Percentiles rank a stretch among this genome's conserved stretches.
Evolutionary conservation across 371 early-diverging fungal species (phyloP).

Genomic region (Chytridiales sp.): DNA sequence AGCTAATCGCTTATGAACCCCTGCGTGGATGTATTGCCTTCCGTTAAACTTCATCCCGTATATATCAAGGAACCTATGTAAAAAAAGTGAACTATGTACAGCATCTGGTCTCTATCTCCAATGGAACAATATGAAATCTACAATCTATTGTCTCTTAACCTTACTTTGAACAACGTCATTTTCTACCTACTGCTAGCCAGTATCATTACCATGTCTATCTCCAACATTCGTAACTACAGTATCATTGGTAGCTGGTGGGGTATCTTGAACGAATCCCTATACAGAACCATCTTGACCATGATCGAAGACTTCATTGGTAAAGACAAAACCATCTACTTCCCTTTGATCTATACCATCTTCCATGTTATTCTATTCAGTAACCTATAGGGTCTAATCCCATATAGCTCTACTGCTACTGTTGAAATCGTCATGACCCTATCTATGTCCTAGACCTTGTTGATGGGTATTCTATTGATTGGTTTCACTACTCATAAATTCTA

Average conservation of each 20-base stretch:
- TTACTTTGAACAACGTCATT: slow-evolving; percentile 28
- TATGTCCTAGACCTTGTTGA: slow-evolving; percentile 56
- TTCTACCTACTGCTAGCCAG: slow-evolving; percentile 34
- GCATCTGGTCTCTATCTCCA: slow-evolving; percentile 5
- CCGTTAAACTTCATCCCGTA: too few relatives aligned
- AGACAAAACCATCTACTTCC: slow-evolving; percentile 60
- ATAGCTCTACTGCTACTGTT: slow-evolving; percentile 61
- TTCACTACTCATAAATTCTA: slow-evolving; percentile 56
- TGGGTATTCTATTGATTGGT: slow-evolving; percentile 61
- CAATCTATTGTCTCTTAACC: slow-evolving; percentile 10
- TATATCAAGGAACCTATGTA: too few relatives aligned
- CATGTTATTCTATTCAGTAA: slow-evolving; percentile 61
- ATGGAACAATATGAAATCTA: slow-evolving; percentile 17
- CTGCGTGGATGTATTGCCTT: too few relatives aligned
- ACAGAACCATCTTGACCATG: slow-evolving; percentile 39
- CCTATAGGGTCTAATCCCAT: slow-evolving; percentile 59
- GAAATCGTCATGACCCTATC: slow-evolving; percentile 62
- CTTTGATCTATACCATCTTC: slow-evolving; percentile 62
- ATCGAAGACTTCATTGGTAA: slow-evolving; percentile 54
- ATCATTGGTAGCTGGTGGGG: slow-evolving; percentile 26
- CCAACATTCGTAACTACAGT: slow-evolving; percentile 4
- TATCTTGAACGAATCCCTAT: slow-evolving; percentile 40
- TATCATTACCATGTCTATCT: slow-evolving; percentile 24
- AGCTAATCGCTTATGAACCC: too few relatives aligned
- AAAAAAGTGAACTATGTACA: too few relatives aligned